Evolutionary conservation across 2,329 filamentous ascomycete genomes (phyloP), one percentile per base, ranked within the genome.

Genomic region (Colletotrichum theobromicola): DNA sequence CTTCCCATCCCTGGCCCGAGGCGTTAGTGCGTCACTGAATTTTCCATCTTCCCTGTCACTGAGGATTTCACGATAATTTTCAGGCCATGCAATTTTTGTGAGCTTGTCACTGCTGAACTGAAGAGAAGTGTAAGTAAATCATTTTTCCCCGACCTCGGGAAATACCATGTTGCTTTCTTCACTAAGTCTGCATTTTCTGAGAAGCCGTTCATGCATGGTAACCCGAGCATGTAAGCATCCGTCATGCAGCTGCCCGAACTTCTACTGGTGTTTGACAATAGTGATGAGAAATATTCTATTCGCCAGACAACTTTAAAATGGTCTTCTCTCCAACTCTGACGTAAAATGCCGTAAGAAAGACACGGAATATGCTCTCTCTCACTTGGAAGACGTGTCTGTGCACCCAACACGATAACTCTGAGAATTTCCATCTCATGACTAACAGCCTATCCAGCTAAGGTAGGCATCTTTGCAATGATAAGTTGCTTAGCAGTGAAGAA

Each of bases 61-160:
- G 10, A 24, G 53, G 12, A 71, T 55, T 32, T 60, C 67, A 71
- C 67, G 67, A 74, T 66, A 62, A 74, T 74, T 74, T 74, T 28
- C 35, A 66, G 71, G 55, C 60, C 28, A 28, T 21, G 28, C 12
- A n/a, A 34, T 26, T 24, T 32, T 1, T 15, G 21, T n/a, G 32
- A 18, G 21, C 18, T 35, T 10, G n/a, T 9, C 60, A 8, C 4
- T 16, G 15, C 13, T 62, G 34, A 10, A 16, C 24, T 32, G 37
- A 10, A 21, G 15, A 26, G 3, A n/a, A n/a, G n/a, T n/a, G 55
- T 12, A 24, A 24, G 5, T 61, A 18, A 30, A 62, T 16, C 26
- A 21, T 30, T 18, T 13, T 2, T n/a, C 9, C n/a, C 9, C n/a
- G 18, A 18, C 0, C 0, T 46, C 42, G 42, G 42, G 21, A 21